A percentile compares a stretch with the other conserved stretches of the same genome.
Evolutionary conservation across 2,329 filamentous ascomycete species (phyloP).

Genomic region (Chrysosporium queenslandicum): DNA sequence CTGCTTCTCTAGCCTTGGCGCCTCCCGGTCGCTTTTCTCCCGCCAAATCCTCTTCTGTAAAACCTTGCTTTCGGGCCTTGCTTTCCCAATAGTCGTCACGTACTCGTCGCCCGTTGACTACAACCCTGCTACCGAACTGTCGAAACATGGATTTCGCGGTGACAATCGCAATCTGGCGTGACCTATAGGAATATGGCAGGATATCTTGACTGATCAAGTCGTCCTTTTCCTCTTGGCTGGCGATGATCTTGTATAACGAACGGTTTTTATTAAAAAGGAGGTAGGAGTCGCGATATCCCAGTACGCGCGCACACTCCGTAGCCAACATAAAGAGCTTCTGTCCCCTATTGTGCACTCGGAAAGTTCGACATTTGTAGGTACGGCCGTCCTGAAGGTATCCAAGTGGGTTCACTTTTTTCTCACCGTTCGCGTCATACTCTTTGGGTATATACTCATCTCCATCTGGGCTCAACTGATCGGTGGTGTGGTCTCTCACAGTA

Average conservation of each 20-base stretch:
- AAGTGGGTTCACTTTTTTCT: constrained; percentile 81
- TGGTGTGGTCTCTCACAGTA: constrained; percentile 93
- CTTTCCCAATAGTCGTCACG: constrained; percentile 98
- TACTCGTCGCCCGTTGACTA: constrained; percentile 78
- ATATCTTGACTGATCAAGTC: constrained; percentile 92
- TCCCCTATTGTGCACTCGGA: constrained; percentile 79
- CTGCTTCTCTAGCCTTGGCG: constrained; percentile 75
- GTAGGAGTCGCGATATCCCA: constrained; percentile 96
- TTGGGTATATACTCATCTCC: constrained; percentile 92
- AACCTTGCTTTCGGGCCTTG: constrained; percentile 93
- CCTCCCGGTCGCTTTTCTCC: constrained; percentile 93
- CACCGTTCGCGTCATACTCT: constrained; percentile 83
- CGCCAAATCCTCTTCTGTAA: constrained; percentile 90
- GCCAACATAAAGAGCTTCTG: constrained; percentile 98
- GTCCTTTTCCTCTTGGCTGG: constrained; percentile 90
- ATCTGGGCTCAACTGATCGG: constrained; percentile 79
- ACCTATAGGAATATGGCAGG: constrained; percentile 91
- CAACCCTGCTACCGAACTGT: constrained; percentile 91
- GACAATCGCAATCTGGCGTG: constrained; percentile 96
- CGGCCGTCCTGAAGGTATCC: constrained; percentile 73
- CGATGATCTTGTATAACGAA: constrained; percentile 95
- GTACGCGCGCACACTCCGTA: constrained; percentile 87
- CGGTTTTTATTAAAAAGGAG: constrained; percentile 97
- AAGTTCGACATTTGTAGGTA: constrained; percentile 87
- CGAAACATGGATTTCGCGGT: constrained; percentile 97